phyloP scores from a whole-genome alignment of 164 flowering plant genomes.

The Berberis vulgaris region DNA sequence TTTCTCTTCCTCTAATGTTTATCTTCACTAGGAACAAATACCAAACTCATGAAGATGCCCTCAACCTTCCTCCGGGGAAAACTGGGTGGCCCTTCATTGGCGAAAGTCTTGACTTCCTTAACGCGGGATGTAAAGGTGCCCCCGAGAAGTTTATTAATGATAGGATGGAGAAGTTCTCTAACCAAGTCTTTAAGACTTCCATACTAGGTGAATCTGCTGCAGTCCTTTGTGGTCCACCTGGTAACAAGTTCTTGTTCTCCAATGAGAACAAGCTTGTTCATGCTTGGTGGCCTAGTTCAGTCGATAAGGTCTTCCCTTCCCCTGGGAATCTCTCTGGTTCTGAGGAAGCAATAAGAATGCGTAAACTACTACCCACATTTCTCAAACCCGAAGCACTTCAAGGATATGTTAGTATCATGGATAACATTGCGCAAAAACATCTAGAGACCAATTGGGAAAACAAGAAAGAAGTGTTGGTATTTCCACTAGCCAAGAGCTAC shows the following conservation, averaged over 20 bases:
- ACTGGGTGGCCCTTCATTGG: constrained; percentile 21
- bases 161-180: constrained; percentile 12
- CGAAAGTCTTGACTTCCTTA: constrained; percentile 20
- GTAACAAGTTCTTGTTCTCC: constrained; percentile 26
- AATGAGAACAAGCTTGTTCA: constrained; percentile 18
- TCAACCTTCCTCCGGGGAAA: constrained; percentile 17
- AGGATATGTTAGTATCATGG: constrained; percentile 22
- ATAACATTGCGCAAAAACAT: constrained; percentile 8
- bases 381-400: constrained; percentile 23
- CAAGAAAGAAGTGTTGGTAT: constrained; percentile 13
- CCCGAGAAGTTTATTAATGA: constrained; percentile 26
- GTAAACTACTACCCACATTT: constrained; percentile 15
- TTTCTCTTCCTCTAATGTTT: constrained; percentile 4
- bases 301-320: constrained; percentile 16
- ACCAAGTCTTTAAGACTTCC: constrained; percentile 20
- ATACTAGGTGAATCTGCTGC: constrained; percentile 13
- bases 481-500: constrained; percentile 9
- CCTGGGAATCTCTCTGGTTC: constrained; percentile 8
- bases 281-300: constrained; percentile 22
- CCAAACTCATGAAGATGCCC: no score
- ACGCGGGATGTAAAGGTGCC: constrained; percentile 16
- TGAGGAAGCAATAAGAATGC: constrained; percentile 19
- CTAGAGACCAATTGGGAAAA: constrained; percentile 12
- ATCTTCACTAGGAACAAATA: background rate
- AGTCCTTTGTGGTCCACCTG: constrained; percentile 17